Base-by-base conservation (phyloP, 2,329 filamentous ascomycete species). In the Calonectria honghensis region DNA sequence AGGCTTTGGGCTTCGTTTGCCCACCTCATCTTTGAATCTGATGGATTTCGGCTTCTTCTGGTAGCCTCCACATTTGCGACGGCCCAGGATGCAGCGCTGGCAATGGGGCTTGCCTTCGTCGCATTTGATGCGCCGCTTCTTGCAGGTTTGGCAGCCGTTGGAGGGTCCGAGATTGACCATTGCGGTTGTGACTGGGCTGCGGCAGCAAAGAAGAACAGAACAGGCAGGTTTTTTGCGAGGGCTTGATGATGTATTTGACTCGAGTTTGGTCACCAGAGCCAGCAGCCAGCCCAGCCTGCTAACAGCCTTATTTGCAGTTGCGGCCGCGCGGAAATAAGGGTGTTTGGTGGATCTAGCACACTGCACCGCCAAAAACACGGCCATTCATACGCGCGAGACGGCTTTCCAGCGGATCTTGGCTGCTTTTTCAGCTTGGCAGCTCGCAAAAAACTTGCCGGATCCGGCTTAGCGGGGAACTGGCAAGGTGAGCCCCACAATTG, bases 111-210 rank as follows among this genome's bases (percentile, higher is more conserved):
- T 72, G 68, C 68, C 74, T 32, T 74, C 72, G 64, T 76, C 74
- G 57, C 74, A 76, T 35, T 76, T 76, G 27, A 76, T 54, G 5
- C 74, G 68, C 4, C 74, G 51, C n/a, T 68, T 11, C 32, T 73
- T 74, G 65, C 74, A 76, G 7, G 74, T 76, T 51, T 69, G 68
- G 59, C 74, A 76, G 32, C 72, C 72, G 24, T 72, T 74, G n/a
- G 74, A 74, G 57, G 57, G 74, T 10, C 72, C 74, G 35, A 50
- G 74, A 45, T 76, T 76, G 27, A 74, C 74, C 74, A 76, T 76
- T 20, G 35, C 45, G 18, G 16, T 31, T 65, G 32, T 27, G 50
- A 14, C 18, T 70, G 4, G 10, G 11, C 39, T 16, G n/a, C 6
- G 9, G 14, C 41, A 24, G 18, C 11, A 7, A 24, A 35, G 45